Evolutionary conservation across 2,329 filamentous ascomycete species (phyloP), one percentile per base, ranked within the genome.

Genomic region (Colletotrichum sp.): DNA sequence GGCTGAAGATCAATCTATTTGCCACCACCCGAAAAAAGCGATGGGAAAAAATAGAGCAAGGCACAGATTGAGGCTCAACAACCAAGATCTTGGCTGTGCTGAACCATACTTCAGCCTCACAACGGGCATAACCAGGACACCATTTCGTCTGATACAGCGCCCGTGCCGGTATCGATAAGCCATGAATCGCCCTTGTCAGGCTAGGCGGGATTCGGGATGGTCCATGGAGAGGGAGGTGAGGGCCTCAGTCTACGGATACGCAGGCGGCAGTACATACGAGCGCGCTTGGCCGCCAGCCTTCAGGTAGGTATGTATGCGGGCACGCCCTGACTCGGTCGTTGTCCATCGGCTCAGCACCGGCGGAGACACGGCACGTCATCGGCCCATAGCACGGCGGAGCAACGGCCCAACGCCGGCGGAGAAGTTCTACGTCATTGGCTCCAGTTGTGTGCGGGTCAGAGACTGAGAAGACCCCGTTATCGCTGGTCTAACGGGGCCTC

Each of bases 321-420:
- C 28, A 26, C 39, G 18, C 63, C 55, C 74, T 76, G 74, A 76
- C 74, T 76, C 74, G 74, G 70, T 65, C 74, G 34, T 30, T 24
- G 34, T 28, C 70, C 74, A 69, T 65, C 64, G 70, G 70, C 70
- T 48, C 70, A 73, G 61, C 63, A 21, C 66, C 73, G 73, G 73
- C 73, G 73, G 73, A 75, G 73, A 64, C 70, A 64, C 70, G 70
- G 73, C 73, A 75, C 73, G 73, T 75, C 73, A 75, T 73, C 57
- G 73, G 73, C 59, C 73, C 73, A 72, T 72, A n/a, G 13, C 12
- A 28, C 69, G 73, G 73, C 69, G 73, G 69, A 75, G 64, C 43
- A 73, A 39, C 73, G 73, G 70, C 70, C 64, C 70, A 76, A 26
- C 59, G 36, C 34, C 43, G 74, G 74, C 74, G 74, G 74, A 76